Evolutionary conservation across 768 basidiomycete genomes (phyloP).

Genomic region (Podaxis sp.): DNA sequence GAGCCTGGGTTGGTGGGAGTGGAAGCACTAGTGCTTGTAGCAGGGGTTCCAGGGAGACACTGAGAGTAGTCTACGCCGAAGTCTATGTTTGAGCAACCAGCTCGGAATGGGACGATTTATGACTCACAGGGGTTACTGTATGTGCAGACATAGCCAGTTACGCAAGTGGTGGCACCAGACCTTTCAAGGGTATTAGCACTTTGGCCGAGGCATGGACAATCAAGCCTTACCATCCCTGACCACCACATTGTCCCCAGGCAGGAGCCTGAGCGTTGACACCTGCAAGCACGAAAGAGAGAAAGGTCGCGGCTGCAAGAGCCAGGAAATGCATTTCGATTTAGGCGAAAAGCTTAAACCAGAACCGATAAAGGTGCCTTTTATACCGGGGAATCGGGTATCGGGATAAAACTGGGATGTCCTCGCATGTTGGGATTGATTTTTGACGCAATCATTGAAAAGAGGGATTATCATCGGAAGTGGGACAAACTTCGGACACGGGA

Average conservation of each 20-base stretch:
- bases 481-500: neutral
- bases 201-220: neutral
- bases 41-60: constrained; percentile 37
- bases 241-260: constrained; percentile 42
- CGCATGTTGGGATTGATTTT: constrained; percentile 10
- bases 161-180: constrained; percentile 39
- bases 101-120: neutral
- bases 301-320: neutral
- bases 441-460: neutral
- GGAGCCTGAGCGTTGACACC: constrained; percentile 30
- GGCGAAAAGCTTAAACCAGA: neutral
- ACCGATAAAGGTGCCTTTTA: neutral
- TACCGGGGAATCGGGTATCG: constrained; percentile 10
- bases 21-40: constrained; percentile 16
- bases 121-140: constrained; percentile 33
- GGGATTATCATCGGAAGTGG: constrained; percentile 8
- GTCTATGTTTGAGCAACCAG: neutral
- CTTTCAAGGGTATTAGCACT: constrained; percentile 16
- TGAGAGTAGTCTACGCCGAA: constrained; percentile 44
- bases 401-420: constrained; percentile 19
- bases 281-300: constrained; percentile 14
- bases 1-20: constrained; percentile 24
- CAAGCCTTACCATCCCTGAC: constrained; percentile 29
- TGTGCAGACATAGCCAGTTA: constrained; percentile 39
- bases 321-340: constrained; percentile 13